Evolutionary conservation across 2,329 filamentous ascomycete species (phyloP).

Genomic region (Pseudogymnoascus sp.): DNA sequence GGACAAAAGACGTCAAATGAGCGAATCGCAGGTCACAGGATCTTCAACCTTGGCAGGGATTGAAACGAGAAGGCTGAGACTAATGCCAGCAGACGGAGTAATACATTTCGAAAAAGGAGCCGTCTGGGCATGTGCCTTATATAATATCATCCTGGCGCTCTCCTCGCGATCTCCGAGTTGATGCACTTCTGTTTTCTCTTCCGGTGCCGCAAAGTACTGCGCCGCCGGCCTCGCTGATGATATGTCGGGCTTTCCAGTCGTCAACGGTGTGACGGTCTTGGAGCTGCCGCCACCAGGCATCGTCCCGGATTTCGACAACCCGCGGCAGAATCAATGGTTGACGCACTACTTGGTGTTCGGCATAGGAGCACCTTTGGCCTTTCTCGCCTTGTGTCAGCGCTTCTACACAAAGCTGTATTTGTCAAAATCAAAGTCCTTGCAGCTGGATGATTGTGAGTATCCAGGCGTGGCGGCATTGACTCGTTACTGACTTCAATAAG

Average conservation of each 20-base stretch:
- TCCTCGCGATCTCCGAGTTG: neutral
- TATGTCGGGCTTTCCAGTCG: slow-evolving; percentile 10
- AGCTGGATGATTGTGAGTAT: slow-evolving; percentile 15
- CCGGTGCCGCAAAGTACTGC: neutral
- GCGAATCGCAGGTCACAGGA: neutral
- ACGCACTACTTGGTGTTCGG: slow-evolving; percentile 13
- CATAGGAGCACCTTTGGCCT: slow-evolving; percentile 13
- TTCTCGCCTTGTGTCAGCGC: slow-evolving; percentile 15
- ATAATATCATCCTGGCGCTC: neutral
- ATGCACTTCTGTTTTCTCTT: neutral
- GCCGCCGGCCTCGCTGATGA: neutral
- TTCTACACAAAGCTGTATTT: slow-evolving; percentile 15
- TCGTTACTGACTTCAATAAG: neutral
- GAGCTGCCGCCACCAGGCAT: slow-evolving; percentile 12
- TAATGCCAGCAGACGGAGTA: neutral
- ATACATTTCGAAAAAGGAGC: neutral
- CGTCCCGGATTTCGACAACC: slow-evolving; percentile 14
- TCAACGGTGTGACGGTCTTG: slow-evolving; percentile 9
- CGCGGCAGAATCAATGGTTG: slow-evolving; percentile 8
- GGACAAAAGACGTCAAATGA: neutral
- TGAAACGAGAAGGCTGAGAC: neutral
- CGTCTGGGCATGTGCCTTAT: neutral
- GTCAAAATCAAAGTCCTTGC: slow-evolving; percentile 1
- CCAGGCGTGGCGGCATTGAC: neutral
- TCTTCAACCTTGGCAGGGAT: neutral